These are phyloP conservation scores for Cucumis sativus DNA, from an alignment of 306 rosid genomes.

Conservation along the genomic window DNA sequence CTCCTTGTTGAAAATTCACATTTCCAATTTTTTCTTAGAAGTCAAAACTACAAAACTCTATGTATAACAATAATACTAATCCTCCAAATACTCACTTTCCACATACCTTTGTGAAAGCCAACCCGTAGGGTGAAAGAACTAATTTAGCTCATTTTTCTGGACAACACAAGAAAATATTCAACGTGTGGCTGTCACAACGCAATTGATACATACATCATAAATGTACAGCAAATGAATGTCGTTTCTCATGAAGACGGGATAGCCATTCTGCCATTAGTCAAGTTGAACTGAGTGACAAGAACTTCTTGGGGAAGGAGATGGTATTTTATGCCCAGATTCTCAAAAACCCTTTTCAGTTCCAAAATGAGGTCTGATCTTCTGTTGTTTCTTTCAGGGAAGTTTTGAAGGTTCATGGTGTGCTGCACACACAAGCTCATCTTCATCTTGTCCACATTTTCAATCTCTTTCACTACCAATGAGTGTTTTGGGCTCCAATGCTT, in stretches of 20 bases:
- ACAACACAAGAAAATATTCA: no score
- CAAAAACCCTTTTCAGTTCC: conserved; percentile 31
- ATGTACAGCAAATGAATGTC: no score
- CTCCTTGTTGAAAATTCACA: no score
- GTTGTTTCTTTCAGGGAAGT: conserved; percentile 28
- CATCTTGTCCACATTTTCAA: conserved; percentile 37
- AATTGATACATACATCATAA: no score
- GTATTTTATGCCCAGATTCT: conserved; percentile 23
- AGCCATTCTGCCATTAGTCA: conserved; percentile 1
- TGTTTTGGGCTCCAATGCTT: conserved; percentile 39
- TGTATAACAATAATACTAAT: no score
- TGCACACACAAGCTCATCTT: conserved; percentile 29
- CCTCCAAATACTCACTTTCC: no score
- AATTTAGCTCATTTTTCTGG: no score
- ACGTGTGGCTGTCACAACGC: no score
- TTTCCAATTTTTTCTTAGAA: no score
- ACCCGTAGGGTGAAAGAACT: no score
- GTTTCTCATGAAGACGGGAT: conserved; percentile 9
- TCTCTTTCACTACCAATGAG: conserved; percentile 29
- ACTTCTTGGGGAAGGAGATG: conserved; percentile 40
- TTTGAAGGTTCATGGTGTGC: conserved; percentile 44
- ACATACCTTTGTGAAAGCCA: no score
- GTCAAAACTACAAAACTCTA: no score
- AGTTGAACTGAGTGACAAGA: conserved; percentile 22
- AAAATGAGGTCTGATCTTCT: conserved; percentile 36